Conservation (phyloP, 441 rosid genomes). For the Corymbia calophylla region DNA sequence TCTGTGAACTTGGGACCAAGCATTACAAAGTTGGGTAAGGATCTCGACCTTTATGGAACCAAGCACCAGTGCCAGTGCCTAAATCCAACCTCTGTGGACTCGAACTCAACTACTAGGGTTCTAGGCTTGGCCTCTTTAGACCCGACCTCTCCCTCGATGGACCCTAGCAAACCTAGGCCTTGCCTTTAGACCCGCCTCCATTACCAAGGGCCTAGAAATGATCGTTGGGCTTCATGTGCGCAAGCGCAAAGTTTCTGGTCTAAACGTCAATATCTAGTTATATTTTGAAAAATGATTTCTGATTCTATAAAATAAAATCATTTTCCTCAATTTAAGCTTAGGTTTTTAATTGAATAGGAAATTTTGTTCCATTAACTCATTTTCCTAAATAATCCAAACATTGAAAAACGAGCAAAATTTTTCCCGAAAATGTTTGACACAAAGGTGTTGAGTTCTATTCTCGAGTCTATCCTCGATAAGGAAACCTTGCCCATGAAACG, state of each 20-base stretch:
- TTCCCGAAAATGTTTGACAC: not conserved
- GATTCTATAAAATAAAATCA: no score
- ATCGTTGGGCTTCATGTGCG: not conserved
- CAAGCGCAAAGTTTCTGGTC: not conserved
- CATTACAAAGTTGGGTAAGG: no score
- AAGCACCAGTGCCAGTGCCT: not conserved
- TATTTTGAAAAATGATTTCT: not conserved
- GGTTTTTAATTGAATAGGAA: not conserved
- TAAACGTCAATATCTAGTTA: no score
- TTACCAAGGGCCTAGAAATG: not conserved
- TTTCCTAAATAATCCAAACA: not conserved
- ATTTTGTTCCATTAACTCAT: accelerated
- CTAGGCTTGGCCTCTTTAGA: not conserved
- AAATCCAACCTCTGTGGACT: not conserved
- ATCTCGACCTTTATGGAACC: not conserved
- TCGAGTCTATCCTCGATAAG: not conserved
- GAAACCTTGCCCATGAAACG: not conserved
- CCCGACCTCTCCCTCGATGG: accelerated
- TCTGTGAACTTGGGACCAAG: not conserved
- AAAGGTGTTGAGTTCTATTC: not conserved
- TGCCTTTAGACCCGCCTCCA: not conserved
- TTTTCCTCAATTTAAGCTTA: not conserved
- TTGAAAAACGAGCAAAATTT: not conserved
- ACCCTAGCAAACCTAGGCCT: not conserved
- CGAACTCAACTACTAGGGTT: not conserved